Evolutionary conservation across 345 rosid genomes (phyloP).

Genomic region (Sonneratia caseolaris): DNA sequence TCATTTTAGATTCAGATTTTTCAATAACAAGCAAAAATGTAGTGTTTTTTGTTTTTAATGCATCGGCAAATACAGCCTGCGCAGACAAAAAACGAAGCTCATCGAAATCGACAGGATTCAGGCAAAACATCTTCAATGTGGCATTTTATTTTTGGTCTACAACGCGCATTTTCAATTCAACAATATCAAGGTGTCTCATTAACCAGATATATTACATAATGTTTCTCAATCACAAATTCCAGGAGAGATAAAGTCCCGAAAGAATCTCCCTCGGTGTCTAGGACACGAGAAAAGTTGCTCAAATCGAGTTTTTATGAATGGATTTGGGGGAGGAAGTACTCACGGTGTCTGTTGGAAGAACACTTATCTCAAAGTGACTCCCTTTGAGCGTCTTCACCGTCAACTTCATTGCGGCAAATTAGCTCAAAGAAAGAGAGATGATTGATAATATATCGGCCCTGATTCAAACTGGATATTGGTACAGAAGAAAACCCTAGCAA

Average conservation of each 20-base stretch:
- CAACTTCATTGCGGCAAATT: conserved; percentile 65
- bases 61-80: not conserved
- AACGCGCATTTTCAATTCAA: too few species aligned
- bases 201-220: not conserved
- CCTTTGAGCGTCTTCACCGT: conserved; percentile 97
- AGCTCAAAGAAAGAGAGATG: conserved; percentile 7
- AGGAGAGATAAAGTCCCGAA: not conserved
- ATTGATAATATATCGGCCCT: not conserved
- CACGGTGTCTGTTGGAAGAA: conserved; percentile 80
- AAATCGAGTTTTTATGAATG: not conserved
- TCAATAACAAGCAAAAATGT: not conserved
- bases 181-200: not conserved
- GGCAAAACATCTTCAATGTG: not conserved
- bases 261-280: not conserved
- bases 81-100: not conserved
- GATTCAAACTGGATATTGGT: conserved; percentile 4
- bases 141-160: too few species aligned
- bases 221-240: not conserved
- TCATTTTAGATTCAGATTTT: not conserved
- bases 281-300: not conserved
- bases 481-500: conserved; percentile 20
- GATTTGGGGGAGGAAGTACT: conserved; percentile 15
- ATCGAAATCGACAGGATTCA: not conserved
- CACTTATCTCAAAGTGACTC: conserved; percentile 91
- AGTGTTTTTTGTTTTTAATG: not conserved